Evolutionary conservation across 2,329 filamentous ascomycete genomes (phyloP).

Genomic region (Arthroderma sp.): DNA sequence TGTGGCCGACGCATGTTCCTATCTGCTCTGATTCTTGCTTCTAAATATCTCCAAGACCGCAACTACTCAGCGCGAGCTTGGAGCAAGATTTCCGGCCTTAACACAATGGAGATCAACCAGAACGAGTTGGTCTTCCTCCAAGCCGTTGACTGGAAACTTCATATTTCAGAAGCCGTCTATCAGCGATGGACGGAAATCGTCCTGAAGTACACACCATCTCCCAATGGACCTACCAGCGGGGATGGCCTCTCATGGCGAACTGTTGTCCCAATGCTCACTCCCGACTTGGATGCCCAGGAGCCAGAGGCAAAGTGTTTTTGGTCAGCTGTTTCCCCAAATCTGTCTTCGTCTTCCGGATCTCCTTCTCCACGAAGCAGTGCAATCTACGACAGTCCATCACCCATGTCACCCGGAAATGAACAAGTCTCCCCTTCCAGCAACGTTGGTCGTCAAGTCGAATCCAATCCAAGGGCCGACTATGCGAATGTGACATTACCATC

Average conservation of each 20-base stretch:
- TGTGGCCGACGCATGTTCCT: slow-evolving; percentile 97
- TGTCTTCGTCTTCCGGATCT: slow-evolving; percentile 16
- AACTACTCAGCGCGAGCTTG: slow-evolving; percentile 96
- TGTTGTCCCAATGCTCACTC: slow-evolving; percentile 43
- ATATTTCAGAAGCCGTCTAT: slow-evolving; percentile 80
- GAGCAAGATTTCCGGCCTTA: slow-evolving; percentile 98
- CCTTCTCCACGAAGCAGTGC: slow-evolving; percentile 14
- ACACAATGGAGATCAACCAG: slow-evolving; percentile 85
- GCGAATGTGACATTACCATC: slow-evolving; percentile 29
- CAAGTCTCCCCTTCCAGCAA: too few relatives aligned
- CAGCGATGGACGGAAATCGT: slow-evolving; percentile 91
- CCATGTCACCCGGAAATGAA: slow-evolving; percentile 7
- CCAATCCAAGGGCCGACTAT: slow-evolving; percentile 1
- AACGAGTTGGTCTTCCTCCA: slow-evolving; percentile 88
- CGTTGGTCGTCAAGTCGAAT: too few relatives aligned
- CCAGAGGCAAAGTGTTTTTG: slow-evolving; percentile 20
- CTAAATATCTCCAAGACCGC: slow-evolving; percentile 93
- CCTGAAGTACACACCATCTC: slow-evolving; percentile 61
- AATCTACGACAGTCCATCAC: slow-evolving; percentile 13
- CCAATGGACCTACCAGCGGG: slow-evolving; percentile 25
- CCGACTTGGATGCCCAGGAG: slow-evolving; percentile 41
- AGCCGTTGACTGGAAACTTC: slow-evolving; percentile 86
- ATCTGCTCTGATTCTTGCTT: slow-evolving; percentile 83
- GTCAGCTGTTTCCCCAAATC: slow-evolving; percentile 10
- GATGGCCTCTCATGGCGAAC: slow-evolving; percentile 30